These are phyloP conservation scores for Acanthamoeba triangularis DNA, from an alignment of 208 protist genomes.

Conservation along the genomic window DNA sequence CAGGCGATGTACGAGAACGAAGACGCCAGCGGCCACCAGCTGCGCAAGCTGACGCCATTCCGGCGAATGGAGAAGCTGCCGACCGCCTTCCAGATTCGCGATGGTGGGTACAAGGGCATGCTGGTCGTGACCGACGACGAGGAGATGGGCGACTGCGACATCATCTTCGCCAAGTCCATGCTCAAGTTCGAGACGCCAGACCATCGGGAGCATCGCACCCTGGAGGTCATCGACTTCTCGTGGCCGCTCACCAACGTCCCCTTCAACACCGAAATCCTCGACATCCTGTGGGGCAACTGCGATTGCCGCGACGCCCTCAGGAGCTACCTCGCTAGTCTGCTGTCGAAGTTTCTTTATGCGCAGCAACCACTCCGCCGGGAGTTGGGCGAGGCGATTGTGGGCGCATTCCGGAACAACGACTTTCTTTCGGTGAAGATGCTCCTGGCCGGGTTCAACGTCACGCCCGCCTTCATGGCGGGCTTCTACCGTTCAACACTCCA, in stretches of 20 bases:
- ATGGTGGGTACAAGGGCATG: constrained; percentile 1
- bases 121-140: background rate
- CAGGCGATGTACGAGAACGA: background rate
- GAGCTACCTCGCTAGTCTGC: background rate
- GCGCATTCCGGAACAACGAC: background rate
- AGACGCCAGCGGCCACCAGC: background rate
- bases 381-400: background rate
- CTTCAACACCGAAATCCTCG: constrained; percentile 27
- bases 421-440: constrained; percentile 1
- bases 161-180: constrained; percentile 18
- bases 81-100: background rate
- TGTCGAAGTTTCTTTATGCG: background rate
- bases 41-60: background rate
- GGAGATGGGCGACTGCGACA: background rate
- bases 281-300: background rate
- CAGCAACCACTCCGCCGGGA: background rate
- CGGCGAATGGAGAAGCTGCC: background rate
- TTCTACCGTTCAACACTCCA: constrained; percentile 18
- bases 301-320: background rate
- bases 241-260: constrained; percentile 8
- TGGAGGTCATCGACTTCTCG: constrained; percentile 36
- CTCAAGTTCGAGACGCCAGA: background rate
- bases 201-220: background rate
- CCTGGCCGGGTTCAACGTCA: background rate
- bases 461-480: background rate